phyloP scores from a whole-genome alignment of 1,284 basidiomycete species.

The Puccinia novopanici region DNA sequence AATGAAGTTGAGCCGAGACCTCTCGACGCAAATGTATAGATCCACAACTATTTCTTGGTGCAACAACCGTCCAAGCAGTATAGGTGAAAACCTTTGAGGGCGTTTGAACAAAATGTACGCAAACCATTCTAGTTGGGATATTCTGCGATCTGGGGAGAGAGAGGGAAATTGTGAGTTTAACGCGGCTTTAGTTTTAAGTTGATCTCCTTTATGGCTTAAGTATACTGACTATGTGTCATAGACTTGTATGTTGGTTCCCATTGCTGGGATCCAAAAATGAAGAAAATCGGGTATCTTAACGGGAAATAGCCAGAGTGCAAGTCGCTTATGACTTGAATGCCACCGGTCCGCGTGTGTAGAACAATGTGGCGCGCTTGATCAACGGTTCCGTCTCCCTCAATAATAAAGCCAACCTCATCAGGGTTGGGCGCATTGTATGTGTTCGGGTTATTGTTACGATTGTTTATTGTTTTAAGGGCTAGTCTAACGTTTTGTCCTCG shows the following conservation, averaged over 20 bases:
- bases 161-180: neutral
- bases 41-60: conserved; percentile 14
- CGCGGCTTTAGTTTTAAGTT: conserved; percentile 54
- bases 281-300: conserved; percentile 6
- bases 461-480: neutral
- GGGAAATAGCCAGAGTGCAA: conserved; percentile 23
- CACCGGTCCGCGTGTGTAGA: too few relatives aligned
- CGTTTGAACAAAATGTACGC: neutral
- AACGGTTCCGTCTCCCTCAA: too few relatives aligned
- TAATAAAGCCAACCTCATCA: too few relatives aligned
- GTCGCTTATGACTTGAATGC: neutral
- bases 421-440: neutral
- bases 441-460: neutral
- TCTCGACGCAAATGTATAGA: conserved; percentile 24
- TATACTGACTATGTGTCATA: neutral
- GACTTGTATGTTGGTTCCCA: neutral
- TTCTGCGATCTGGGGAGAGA: conserved; percentile 50
- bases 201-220: conserved; percentile 57
- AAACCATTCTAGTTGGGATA: conserved; percentile 24
- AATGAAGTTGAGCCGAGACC: neutral
- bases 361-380: too few relatives aligned
- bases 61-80: conserved; percentile 56
- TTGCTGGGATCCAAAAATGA: conserved; percentile 18
- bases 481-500: too few relatives aligned
- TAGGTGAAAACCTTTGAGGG: conserved; percentile 54